Percentiles rank a stretch among this genome's conserved stretches.
Conservation (phyloP, 176 grass and related monocot genomes). For the Carex myosuroides region DNA sequence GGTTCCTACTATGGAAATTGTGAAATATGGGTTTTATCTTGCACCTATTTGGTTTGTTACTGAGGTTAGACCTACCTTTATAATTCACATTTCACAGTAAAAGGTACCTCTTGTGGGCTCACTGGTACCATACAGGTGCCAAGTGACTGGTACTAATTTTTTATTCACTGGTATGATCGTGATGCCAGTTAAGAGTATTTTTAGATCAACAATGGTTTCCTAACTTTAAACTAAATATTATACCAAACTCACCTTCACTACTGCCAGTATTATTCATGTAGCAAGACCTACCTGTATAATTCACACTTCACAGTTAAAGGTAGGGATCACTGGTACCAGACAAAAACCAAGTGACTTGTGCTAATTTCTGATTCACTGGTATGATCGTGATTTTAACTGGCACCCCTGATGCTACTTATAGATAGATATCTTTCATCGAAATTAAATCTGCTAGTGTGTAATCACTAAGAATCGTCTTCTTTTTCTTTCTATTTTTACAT, state of each 20-base stretch:
- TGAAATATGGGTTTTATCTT: conserved; percentile 72
- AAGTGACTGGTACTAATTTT: not conserved
- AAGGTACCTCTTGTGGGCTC: not conserved
- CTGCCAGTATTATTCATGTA: not conserved
- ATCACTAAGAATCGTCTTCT: not conserved
- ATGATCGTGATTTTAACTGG: too few relatives aligned
- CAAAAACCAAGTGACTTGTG: not conserved
- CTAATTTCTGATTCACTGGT: not conserved
- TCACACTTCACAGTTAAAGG: too few relatives aligned
- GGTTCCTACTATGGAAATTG: conserved; percentile 59
- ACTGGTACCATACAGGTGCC: not conserved
- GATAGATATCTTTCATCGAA: not conserved
- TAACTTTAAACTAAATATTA: too few relatives aligned
- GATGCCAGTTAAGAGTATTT: too few relatives aligned
- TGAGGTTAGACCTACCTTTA: conserved; percentile 46
- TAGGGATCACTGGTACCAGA: not conserved
- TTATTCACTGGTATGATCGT: not conserved
- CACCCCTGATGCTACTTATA: too few relatives aligned
- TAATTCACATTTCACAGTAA: not conserved
- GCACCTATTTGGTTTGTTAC: conserved; percentile 96
- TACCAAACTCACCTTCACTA: too few relatives aligned
- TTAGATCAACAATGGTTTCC: too few relatives aligned
- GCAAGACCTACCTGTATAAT: not conserved
- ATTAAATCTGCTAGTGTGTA: not conserved
- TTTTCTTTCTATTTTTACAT: conserved; percentile 20